Evolutionary conservation across 2,329 filamentous ascomycete genomes (phyloP).

Genomic region (Talaromyces islandicus): DNA sequence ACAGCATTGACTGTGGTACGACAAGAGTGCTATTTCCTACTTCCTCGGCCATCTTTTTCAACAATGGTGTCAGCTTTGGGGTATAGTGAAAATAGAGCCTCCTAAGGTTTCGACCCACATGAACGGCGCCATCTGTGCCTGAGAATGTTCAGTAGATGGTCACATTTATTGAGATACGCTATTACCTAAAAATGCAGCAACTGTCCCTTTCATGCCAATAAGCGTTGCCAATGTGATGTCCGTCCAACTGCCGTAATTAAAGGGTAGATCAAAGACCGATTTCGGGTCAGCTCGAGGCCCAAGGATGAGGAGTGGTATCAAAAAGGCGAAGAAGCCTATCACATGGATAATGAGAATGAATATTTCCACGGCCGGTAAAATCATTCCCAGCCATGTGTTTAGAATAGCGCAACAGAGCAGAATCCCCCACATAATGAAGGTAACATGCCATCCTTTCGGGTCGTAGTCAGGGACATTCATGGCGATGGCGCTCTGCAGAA

Average conservation of each 20-base stretch:
- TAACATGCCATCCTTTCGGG: slow-evolving; percentile 40
- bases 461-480: slow-evolving; percentile 21
- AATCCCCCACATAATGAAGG: slow-evolving; percentile 37
- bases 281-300: slow-evolving; percentile 31
- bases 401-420: slow-evolving; percentile 28
- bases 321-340: slow-evolving; percentile 36
- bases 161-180: neutral
- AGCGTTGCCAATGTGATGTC: slow-evolving; percentile 30
- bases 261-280: slow-evolving; percentile 36
- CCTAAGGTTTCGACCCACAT: too few species aligned
- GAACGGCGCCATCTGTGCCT: too few species aligned
- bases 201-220: slow-evolving; percentile 37
- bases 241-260: slow-evolving; percentile 35
- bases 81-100: too few species aligned
- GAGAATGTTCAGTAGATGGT: slow-evolving; percentile 9
- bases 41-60: slow-evolving; percentile 25
- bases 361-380: slow-evolving; percentile 31
- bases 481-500: too few species aligned
- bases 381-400: slow-evolving; percentile 36
- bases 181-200: slow-evolving; percentile 37
- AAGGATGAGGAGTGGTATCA: slow-evolving; percentile 39
- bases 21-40: slow-evolving; percentile 43
- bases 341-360: slow-evolving; percentile 38
- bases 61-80: too few species aligned
- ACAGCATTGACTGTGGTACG: slow-evolving; percentile 48